Base-by-base conservation (phyloP, 116 monocot species). In the Phalaenopsis hybrid region DNA sequence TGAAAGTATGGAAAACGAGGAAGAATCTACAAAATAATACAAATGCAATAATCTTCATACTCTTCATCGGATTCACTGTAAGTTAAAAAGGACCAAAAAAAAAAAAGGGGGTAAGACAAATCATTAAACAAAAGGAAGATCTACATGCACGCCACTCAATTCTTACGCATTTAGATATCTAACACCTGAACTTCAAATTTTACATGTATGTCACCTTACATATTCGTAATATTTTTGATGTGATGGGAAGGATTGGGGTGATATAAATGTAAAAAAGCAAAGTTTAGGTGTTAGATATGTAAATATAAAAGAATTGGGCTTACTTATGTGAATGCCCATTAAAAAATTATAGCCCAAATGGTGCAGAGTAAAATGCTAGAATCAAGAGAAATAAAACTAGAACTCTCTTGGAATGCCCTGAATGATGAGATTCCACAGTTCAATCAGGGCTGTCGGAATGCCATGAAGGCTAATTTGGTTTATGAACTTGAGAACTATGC, bases 11-110 rank as follows among this genome's bases (percentile, higher is more conserved):
- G 77, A 79, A 50, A 82, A 79, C 61, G 50, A 49, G 74, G 61
- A 86, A 46, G 61, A 65, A 79, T 82, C 82, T 84, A 87, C 79
- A 79, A 44, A 73, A 87, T 68, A 82, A 78, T 76, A 87, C 87
- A 87, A 52, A 73, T 15, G 74, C 85, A 88, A 81, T 80, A 88
- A 83, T 83, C 77, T 76, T 63, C 83, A 79, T 88, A 77, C 77
- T 83, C 83, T 49, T 88, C 88, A 46, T 83, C 83, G n/a, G 88
- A 85, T 83, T 88, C 88, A 48, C 88, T 88, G 88, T 49, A 67
- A 77, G 34, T 57, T 11, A 13, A 72, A 72, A 65, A 21, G 65
- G 21, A 68, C 48, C 25, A 28, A 67, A 6, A 68, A 41, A 74
- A 74, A 37, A 13, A 13, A 44, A 43, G 0, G 28, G 73, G 15